Evolutionary conservation across 2,329 filamentous ascomycete genomes (phyloP).

Genomic region (Alternaria gansuensis): DNA sequence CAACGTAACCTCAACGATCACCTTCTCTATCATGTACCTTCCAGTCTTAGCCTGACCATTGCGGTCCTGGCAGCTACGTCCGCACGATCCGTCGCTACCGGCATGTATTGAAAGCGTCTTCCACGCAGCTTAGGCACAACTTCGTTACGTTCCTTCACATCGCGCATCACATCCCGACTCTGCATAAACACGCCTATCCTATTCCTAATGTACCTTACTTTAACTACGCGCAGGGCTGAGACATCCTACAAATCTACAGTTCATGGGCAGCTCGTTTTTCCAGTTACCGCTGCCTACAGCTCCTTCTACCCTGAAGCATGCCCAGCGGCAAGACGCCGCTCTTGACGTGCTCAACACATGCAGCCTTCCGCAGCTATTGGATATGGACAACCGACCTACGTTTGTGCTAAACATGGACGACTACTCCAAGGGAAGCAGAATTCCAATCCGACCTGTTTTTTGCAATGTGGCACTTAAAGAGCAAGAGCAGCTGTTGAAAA

Average conservation of each 20-base stretch:
- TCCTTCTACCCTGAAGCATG: background rate
- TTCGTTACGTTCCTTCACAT: background rate
- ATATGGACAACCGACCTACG: conserved; percentile 45
- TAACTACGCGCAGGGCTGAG: conserved; percentile 1
- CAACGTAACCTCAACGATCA: background rate
- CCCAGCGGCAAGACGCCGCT: conserved; percentile 23
- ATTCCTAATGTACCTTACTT: conserved; percentile 11
- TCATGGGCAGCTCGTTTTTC: conserved; percentile 18
- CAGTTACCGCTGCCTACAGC: conserved; percentile 9
- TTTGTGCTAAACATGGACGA: conserved; percentile 48
- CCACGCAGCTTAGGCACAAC: background rate
- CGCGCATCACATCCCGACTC: background rate
- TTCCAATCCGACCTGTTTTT: conserved; percentile 40
- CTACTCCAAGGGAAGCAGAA: conserved; percentile 23
- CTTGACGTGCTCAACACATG: conserved; percentile 36
- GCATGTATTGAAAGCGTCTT: background rate
- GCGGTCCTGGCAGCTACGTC: background rate
- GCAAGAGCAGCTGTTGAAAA: conserved; percentile 42
- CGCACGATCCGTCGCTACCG: background rate
- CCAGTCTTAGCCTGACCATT: background rate
- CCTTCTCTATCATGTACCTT: background rate
- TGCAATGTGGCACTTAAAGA: conserved; percentile 44
- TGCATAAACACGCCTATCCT: background rate
- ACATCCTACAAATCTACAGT: background rate
- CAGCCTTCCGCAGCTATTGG: conserved; percentile 42